Base-by-base conservation (phyloP, 2,329 filamentous ascomycete species). In the Apiospora koreana region DNA sequence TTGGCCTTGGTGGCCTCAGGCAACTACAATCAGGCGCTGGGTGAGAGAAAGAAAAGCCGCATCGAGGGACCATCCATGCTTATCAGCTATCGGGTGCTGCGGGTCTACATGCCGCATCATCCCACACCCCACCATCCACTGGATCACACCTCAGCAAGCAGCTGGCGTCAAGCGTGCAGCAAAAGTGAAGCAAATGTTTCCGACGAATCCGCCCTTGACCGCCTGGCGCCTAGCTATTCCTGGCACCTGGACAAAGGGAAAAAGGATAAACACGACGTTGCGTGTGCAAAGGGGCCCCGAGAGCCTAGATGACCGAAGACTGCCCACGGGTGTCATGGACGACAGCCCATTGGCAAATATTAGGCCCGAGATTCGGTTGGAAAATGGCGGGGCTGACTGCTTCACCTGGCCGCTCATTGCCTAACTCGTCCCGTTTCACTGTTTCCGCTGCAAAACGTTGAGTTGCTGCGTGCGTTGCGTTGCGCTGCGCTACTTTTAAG, bases 291-390 rank as follows among this genome's bases (percentile, higher is more conserved):
- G 41, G 38, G 5, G 50, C 14, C 31, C 31, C 21, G 54, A 62
- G 31, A 38, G 28, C 54, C 54, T 38, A 62, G 31, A 62, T 23
- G 54, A n/a, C 31, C 7, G 54, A 62, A 62, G 54, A 62, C 54
- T 23, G 54, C 54, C 54, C 54, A 62, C 54, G 54, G 54, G 54
- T 62, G 31, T 38, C 54, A 38, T 62, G 54, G 54, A 62, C 54
- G 54, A 62, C 54, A 62, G 54, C 54, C 31, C 54, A 62, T 62
- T 62, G 54, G 54, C 54, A 62, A 62, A 38, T 58, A 58, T 38
- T 62, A 62, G 54, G 54, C 54, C 54, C 54, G 54, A 62, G 54
- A n/a, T 38, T 38, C 23, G 54, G 54, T 9, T 62, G 54, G 54
- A 7, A 62, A 62, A 62, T 62, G 54, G 54, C 54, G 54, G 54